These are phyloP conservation scores for Diatrype stigma DNA, from an alignment of 2,329 filamentous ascomycete genomes.

Conservation along the genomic window DNA sequence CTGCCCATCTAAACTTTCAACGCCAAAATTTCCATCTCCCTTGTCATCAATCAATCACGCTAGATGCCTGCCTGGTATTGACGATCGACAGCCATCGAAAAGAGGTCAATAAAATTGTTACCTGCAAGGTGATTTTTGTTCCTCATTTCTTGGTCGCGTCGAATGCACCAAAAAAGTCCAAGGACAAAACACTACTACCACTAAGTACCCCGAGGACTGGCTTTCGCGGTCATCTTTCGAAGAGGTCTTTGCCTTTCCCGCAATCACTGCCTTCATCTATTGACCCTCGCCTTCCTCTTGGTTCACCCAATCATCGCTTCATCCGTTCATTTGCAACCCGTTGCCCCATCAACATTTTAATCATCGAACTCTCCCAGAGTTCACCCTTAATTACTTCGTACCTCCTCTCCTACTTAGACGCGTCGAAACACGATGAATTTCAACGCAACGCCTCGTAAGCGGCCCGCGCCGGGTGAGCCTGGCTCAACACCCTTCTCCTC, in stretches of 20 bases:
- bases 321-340: neutral
- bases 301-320: neutral
- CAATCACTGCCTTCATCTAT: neutral
- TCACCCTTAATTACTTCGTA: neutral
- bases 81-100: slow-evolving; percentile 3
- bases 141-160: neutral
- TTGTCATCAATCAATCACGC: slow-evolving; percentile 1
- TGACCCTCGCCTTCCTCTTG: no score
- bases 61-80: neutral
- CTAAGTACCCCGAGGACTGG: neutral
- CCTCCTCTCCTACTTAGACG: neutral
- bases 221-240: neutral
- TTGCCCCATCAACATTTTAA: neutral
- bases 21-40: slow-evolving; percentile 2
- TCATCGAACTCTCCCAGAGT: neutral
- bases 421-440: slow-evolving; percentile 21
- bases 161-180: neutral
- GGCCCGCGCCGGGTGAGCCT: slow-evolving; percentile 24
- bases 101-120: neutral
- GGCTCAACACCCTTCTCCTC: slow-evolving; percentile 27
- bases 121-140: neutral
- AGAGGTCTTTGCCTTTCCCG: neutral
- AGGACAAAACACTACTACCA: neutral
- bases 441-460: slow-evolving; percentile 22
- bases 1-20: neutral